Conservation (phyloP, 2,329 filamentous ascomycete species). For the Colletotrichum euphorbiae region DNA sequence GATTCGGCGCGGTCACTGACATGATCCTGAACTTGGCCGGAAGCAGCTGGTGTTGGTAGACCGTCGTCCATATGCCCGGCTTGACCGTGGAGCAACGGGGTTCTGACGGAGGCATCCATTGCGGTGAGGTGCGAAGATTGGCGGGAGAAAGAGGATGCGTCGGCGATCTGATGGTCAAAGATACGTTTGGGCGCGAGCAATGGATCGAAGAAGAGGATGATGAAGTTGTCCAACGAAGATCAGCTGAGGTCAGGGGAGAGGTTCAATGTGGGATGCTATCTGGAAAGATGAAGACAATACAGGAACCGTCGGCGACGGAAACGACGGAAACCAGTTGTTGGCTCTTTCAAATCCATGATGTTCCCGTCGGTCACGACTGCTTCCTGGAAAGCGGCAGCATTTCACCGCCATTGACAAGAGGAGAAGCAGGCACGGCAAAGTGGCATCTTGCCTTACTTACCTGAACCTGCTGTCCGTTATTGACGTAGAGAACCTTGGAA, state of each 20-base stretch:
- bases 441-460: no score
- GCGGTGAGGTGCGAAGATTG: neutral
- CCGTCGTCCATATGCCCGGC: conserved; percentile 15
- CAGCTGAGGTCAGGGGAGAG: neutral
- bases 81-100: conserved; percentile 40
- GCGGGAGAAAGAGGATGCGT: conserved; percentile 22
- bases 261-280: neutral
- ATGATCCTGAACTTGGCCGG: conserved; percentile 44
- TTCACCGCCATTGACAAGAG: no score
- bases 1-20: conserved; percentile 42
- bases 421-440: no score
- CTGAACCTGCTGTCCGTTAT: no score
- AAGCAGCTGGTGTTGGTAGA: conserved; percentile 37
- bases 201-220: conserved; percentile 7
- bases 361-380: no score
- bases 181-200: neutral
- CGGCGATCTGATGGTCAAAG: neutral
- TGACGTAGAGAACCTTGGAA: no score
- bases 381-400: no score
- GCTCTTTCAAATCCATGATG: no score
- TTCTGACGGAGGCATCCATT: conserved; percentile 39
- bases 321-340: no score
- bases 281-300: neutral
- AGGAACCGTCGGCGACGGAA: neutral
- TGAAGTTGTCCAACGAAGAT: neutral